A percentile compares a stretch with the other conserved stretches of the same genome.
Evolutionary conservation across 192 early-diverging fungal species (phyloP).

Genomic region (Coemansia sp.): DNA sequence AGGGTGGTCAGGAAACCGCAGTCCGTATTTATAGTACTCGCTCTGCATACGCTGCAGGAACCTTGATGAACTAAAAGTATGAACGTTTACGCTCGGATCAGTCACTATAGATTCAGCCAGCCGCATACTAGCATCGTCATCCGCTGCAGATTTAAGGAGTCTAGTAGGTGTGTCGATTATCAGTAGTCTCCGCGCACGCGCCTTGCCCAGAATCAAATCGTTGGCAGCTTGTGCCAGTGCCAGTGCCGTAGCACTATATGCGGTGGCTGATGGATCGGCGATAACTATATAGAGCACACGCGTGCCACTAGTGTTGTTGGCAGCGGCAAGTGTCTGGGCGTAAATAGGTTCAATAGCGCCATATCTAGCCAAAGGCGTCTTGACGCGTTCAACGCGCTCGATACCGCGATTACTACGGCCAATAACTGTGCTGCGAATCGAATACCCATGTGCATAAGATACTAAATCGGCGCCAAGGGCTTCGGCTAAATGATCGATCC

Average conservation of each 20-base stretch:
- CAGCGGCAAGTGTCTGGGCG: neutral
- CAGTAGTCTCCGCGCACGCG: neutral
- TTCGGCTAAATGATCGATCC: constrained; percentile 42
- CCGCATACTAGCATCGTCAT: constrained; percentile 7
- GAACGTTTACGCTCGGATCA: constrained; percentile 15
- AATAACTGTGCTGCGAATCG: constrained; percentile 1
- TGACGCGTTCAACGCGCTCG: constrained; percentile 15
- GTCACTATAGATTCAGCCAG: constrained; percentile 7
- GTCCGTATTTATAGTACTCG: constrained; percentile 37
- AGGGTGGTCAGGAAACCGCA: constrained; percentile 20
- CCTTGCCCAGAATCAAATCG: constrained; percentile 18
- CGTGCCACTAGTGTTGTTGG: neutral
- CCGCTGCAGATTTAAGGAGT: neutral
- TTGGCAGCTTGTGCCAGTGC: constrained; percentile 16
- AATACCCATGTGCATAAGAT: constrained; percentile 29
- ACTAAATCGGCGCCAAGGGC: constrained; percentile 27
- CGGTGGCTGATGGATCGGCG: neutral
- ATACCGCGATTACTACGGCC: neutral
- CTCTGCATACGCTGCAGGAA: constrained; percentile 32
- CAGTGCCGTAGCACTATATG: neutral
- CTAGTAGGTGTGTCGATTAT: constrained; percentile 21
- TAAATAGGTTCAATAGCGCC: constrained; percentile 8
- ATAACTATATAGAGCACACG: constrained; percentile 17
- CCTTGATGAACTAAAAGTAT: constrained; percentile 14
- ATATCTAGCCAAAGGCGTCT: neutral